Percentiles rank a stretch among this genome's conserved stretches.
These are phyloP conservation scores for Amphicarpaea edgeworthii DNA, from an alignment of 306 rosid genomes.

Conservation along the genomic window DNA sequence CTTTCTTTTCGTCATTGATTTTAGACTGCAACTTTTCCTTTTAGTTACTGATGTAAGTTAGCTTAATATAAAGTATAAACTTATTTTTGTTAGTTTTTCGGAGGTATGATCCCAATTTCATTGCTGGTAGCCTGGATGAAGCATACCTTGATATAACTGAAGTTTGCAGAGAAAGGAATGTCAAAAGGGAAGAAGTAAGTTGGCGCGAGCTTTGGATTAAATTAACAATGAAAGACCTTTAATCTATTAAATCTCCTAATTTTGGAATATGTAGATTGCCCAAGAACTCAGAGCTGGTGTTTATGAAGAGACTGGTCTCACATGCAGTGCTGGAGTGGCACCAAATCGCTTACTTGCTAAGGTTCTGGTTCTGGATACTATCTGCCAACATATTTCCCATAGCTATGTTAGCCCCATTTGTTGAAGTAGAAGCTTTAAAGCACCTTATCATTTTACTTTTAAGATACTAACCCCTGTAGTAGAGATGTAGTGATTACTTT, in stretches of 20 bases:
- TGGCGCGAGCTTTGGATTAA: slow-evolving; percentile 31
- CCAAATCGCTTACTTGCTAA: slow-evolving; percentile 91
- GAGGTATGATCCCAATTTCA: slow-evolving; percentile 84
- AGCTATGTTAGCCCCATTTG: slow-evolving; percentile 9
- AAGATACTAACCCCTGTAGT: slow-evolving; percentile 17
- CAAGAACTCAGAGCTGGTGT: slow-evolving; percentile 77
- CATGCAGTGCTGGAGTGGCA: slow-evolving; percentile 97
- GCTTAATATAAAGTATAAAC: slow-evolving; percentile 11
- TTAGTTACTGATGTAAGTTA: slow-evolving; percentile 28
- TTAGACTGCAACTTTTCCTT: slow-evolving; percentile 27
- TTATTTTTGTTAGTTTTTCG: slow-evolving; percentile 65
- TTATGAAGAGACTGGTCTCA: slow-evolving; percentile 87
- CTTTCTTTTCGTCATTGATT: slow-evolving; percentile 35
- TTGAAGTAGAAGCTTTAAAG: slow-evolving; percentile 30
- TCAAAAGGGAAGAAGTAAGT: slow-evolving; percentile 73
- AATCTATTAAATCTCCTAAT: slow-evolving; percentile 33
- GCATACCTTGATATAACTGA: slow-evolving; percentile 92
- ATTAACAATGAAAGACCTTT: not conserved
- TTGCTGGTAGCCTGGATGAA: slow-evolving; percentile 92
- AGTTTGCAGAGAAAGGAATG: slow-evolving; percentile 75
- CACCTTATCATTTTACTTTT: slow-evolving; percentile 2
- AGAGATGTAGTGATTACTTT: slow-evolving; percentile 36
- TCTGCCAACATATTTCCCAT: slow-evolving; percentile 31
- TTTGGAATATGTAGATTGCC: slow-evolving; percentile 66
- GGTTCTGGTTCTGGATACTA: slow-evolving; percentile 70